Conservation (phyloP, 2,329 filamentous ascomycete species). For the Pyricularia sp. region DNA sequence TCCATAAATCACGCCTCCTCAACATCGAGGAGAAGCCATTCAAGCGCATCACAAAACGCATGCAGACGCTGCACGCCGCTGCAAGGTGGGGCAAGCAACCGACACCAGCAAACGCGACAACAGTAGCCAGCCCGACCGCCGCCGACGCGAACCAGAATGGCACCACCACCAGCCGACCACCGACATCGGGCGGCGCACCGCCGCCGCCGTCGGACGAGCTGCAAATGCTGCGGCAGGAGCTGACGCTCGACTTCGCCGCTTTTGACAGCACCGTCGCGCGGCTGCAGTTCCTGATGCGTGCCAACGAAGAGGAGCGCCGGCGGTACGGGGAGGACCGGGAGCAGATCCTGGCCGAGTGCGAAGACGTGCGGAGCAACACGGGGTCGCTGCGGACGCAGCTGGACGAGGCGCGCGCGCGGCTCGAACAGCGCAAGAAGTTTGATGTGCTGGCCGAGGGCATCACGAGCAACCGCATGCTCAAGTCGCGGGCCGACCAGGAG, state of each 20-base stretch:
- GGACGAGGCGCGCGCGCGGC: slow-evolving; percentile 59
- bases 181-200: slow-evolving; percentile 3
- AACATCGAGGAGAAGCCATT: slow-evolving; percentile 89
- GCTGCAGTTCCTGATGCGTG: slow-evolving; percentile 73
- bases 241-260: slow-evolving; percentile 75
- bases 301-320: slow-evolving; percentile 71
- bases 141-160: slow-evolving; percentile 17
- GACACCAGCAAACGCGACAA: slow-evolving; percentile 15
- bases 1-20: slow-evolving; percentile 77
- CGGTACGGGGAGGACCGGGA: slow-evolving; percentile 72
- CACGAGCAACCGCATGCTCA: slow-evolving; percentile 64
- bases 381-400: slow-evolving; percentile 59
- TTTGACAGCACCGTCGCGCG: slow-evolving; percentile 79
- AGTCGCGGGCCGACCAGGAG: slow-evolving; percentile 72
- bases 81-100: slow-evolving; percentile 19
- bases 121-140: slow-evolving; percentile 26
- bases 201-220: slow-evolving; percentile 25
- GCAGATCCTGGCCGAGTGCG: slow-evolving; percentile 65
- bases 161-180: neutral
- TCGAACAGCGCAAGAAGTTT: slow-evolving; percentile 70
- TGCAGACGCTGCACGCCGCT: slow-evolving; percentile 56
- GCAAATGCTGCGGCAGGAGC: slow-evolving; percentile 65
- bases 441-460: slow-evolving; percentile 83
- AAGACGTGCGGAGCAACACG: slow-evolving; percentile 65
- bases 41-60: slow-evolving; percentile 72